phyloP scores from a whole-genome alignment of 1,139 yeast species.

The Taphrina wiesneri region DNA sequence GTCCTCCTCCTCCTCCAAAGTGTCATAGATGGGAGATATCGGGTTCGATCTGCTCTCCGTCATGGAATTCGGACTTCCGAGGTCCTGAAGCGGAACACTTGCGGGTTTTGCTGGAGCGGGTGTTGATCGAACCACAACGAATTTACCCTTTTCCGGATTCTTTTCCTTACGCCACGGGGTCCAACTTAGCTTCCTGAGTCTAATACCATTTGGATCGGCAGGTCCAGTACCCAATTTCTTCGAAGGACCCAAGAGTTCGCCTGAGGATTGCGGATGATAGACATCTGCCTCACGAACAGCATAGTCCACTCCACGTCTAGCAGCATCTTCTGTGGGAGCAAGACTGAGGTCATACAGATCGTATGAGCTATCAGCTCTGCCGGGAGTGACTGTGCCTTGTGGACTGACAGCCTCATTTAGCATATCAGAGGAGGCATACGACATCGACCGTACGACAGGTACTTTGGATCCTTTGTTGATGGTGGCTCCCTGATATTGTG shows the following conservation, averaged over 20 bases:
- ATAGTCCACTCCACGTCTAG: constrained; percentile 42
- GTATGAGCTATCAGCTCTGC: constrained; percentile 18
- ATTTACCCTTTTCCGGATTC: constrained; percentile 37
- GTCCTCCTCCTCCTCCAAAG: constrained; percentile 8
- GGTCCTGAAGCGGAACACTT: constrained; percentile 7
- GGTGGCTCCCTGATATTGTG: neutral
- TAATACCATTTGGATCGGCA: constrained; percentile 42
- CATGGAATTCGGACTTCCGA: neutral
- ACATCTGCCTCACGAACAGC: constrained; percentile 48
- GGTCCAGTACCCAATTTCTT: constrained; percentile 41
- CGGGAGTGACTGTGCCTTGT: constrained; percentile 3
- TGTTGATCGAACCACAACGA: constrained; percentile 40
- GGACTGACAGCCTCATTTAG: neutral
- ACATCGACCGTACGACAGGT: neutral
- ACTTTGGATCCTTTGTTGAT: neutral
- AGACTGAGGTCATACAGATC: constrained; percentile 20
- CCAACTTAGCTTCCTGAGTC: constrained; percentile 36
- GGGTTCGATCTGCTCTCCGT: neutral
- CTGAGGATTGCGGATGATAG: constrained; percentile 38
- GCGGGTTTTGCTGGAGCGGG: constrained; percentile 35
- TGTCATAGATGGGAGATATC: neutral
- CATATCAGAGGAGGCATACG: neutral
- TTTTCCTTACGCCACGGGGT: constrained; percentile 37
- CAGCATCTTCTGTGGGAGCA: constrained; percentile 27
- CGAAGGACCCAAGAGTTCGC: constrained; percentile 20